phyloP scores from a whole-genome alignment of 225 moss, liverwort and hornwort species.

The Rhytidiadelphus loreus region DNA sequence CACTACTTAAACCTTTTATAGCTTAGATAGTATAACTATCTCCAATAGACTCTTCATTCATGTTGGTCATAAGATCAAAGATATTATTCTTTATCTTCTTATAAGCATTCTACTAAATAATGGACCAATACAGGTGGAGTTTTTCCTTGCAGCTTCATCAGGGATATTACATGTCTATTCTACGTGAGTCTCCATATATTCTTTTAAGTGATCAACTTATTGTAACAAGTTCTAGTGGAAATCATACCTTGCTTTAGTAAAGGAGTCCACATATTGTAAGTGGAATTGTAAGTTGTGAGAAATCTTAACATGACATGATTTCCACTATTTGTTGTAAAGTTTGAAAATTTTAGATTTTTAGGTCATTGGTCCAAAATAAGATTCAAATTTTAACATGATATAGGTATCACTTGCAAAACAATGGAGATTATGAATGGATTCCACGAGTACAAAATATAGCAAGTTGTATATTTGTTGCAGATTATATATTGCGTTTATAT shows the following conservation, averaged over 20 bases:
- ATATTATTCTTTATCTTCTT: not conserved
- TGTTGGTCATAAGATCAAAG: rapidly evolving
- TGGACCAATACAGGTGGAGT: slow-evolving; percentile 35
- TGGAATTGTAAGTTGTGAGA: not conserved
- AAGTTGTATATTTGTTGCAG: slow-evolving; percentile 31
- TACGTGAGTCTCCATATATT: slow-evolving; percentile 34
- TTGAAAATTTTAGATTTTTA: not conserved
- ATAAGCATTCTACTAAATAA: not conserved
- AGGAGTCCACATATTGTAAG: not conserved
- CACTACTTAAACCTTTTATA: too few relatives aligned
- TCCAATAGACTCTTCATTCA: not conserved
- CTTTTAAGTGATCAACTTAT: not conserved
- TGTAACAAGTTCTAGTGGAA: not conserved
- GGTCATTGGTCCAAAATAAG: not conserved
- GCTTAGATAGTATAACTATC: not conserved
- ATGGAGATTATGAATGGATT: slow-evolving; percentile 2
- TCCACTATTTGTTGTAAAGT: not conserved
- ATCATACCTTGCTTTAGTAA: not conserved
- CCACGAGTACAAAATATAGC: slow-evolving; percentile 12
- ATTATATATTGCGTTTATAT: slow-evolving; percentile 29
- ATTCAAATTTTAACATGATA: not conserved
- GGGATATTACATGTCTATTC: slow-evolving; percentile 68
- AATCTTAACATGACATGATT: not conserved
- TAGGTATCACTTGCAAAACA: slow-evolving; percentile 18
- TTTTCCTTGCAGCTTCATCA: slow-evolving; percentile 51